A percentile compares a stretch with the other conserved stretches of the same genome.
phyloP scores from a whole-genome alignment of 148 eudicot genomes.

The Euryodendron excelsum region DNA sequence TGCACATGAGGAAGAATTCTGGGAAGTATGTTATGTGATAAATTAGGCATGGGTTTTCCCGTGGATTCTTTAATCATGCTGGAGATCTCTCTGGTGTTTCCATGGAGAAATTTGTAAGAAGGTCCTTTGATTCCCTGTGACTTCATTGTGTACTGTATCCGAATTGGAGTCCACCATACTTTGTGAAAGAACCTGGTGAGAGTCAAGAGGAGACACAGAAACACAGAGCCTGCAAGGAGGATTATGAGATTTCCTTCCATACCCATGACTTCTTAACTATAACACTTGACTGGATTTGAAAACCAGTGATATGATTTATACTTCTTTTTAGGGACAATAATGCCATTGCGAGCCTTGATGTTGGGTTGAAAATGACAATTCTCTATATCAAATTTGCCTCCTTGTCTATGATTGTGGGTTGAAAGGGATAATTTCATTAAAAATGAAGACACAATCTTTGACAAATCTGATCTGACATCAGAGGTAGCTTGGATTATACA shows the following conservation, averaged over 20 bases:
- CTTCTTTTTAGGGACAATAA: too few relatives aligned
- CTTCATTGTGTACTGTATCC: background rate
- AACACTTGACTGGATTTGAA: background rate
- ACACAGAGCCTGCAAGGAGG: background rate
- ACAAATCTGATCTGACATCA: background rate
- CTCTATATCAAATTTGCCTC: background rate
- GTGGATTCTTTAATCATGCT: slow-evolving; percentile 4
- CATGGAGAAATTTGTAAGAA: slow-evolving; percentile 14
- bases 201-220: background rate
- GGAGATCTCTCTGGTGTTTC: slow-evolving; percentile 14
- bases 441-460: background rate
- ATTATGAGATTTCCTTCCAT: background rate
- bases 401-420: background rate
- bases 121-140: slow-evolving; percentile 19
- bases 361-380: background rate
- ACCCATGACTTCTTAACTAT: background rate
- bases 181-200: slow-evolving; percentile 11
- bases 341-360: background rate
- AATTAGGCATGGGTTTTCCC: background rate
- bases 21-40: slow-evolving; percentile 15
- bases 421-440: background rate
- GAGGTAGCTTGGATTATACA: background rate
- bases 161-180: slow-evolving; percentile 14
- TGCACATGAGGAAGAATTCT: slow-evolving; percentile 15
- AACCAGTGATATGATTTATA: too few relatives aligned